These are phyloP conservation scores for Leccinum fibrillosum DNA, from an alignment of 768 basidiomycete species.

Conservation along the genomic window DNA sequence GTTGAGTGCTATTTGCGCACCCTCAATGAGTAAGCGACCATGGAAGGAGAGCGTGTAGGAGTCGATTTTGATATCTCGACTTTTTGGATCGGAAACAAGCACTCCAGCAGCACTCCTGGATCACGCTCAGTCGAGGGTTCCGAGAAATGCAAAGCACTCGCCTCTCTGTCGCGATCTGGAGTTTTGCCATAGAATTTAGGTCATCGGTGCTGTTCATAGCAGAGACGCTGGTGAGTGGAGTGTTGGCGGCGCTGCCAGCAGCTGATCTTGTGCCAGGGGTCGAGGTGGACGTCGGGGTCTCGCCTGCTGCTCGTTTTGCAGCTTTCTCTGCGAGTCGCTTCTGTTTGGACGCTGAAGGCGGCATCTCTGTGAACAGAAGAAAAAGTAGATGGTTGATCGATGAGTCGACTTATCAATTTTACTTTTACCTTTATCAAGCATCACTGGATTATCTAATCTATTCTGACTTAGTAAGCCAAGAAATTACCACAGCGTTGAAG, in stretches of 20 bases:
- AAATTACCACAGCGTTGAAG: background rate
- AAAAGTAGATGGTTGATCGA: slow-evolving; percentile 27
- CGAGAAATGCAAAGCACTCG: slow-evolving; percentile 27
- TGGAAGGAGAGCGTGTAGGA: slow-evolving; percentile 96
- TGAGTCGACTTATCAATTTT: slow-evolving; percentile 13
- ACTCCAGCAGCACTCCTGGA: slow-evolving; percentile 87
- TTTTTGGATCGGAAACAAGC: slow-evolving; percentile 86
- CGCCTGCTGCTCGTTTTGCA: slow-evolving; percentile 66
- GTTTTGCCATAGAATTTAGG: slow-evolving; percentile 81
- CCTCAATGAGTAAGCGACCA: slow-evolving; percentile 76
- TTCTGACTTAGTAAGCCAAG: slow-evolving; percentile 6
- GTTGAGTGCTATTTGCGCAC: slow-evolving; percentile 70
- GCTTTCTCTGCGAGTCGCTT: slow-evolving; percentile 96
- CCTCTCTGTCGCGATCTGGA: slow-evolving; percentile 89
- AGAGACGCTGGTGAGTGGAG: slow-evolving; percentile 80
- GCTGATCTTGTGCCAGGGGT: slow-evolving; percentile 60
- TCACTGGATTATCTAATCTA: slow-evolving; percentile 26
- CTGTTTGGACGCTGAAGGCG: slow-evolving; percentile 83
- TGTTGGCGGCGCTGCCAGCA: slow-evolving; percentile 61
- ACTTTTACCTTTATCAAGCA: slow-evolving; percentile 11
- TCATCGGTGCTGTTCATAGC: slow-evolving; percentile 82
- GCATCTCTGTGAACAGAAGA: slow-evolving; percentile 40
- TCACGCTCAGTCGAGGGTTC: slow-evolving; percentile 6
- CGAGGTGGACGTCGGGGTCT: slow-evolving; percentile 47
- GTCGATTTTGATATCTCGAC: slow-evolving; percentile 97